Conservation (phyloP, 495 filamentous ascomycete genomes). For the Neurospora sp. region DNA sequence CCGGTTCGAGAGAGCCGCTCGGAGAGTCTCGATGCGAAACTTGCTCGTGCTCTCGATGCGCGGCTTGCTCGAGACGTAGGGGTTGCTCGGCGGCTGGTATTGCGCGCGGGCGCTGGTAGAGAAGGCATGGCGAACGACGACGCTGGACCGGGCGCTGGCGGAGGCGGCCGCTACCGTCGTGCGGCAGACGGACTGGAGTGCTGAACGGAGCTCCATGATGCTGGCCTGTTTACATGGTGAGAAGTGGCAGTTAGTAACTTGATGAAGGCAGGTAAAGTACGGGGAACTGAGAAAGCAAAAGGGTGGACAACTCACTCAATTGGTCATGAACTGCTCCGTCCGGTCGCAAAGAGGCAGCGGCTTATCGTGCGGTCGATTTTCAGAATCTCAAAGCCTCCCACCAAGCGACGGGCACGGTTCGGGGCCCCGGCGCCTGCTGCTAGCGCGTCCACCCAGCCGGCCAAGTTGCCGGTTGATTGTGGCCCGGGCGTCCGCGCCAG, state of each 20-base stretch:
- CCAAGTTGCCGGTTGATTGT: neutral
- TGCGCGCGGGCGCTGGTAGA: conserved; percentile 1
- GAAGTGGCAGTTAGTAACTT: neutral
- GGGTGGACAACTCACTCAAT: conserved; percentile 5
- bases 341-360: neutral
- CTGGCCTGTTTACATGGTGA: neutral
- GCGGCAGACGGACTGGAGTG: conserved; percentile 16
- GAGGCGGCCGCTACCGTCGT: conserved; percentile 13
- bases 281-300: neutral
- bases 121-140: conserved; percentile 6
- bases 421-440: neutral
- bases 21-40: neutral
- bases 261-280: neutral
- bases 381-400: neutral
- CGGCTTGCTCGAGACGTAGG: neutral
- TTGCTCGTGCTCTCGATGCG: neutral
- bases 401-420: neutral
- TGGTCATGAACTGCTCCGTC: conserved; percentile 7
- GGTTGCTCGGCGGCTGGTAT: neutral
- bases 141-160: conserved; percentile 4
- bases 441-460: neutral
- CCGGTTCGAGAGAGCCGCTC: neutral
- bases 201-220: conserved; percentile 20
- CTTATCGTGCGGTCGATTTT: neutral
- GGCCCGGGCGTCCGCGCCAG: neutral